Evolutionary conservation across 352 stramenopile genomes (phyloP), one percentile per base, ranked within the genome.

Genomic region (Thraustochytrium striatum): DNA sequence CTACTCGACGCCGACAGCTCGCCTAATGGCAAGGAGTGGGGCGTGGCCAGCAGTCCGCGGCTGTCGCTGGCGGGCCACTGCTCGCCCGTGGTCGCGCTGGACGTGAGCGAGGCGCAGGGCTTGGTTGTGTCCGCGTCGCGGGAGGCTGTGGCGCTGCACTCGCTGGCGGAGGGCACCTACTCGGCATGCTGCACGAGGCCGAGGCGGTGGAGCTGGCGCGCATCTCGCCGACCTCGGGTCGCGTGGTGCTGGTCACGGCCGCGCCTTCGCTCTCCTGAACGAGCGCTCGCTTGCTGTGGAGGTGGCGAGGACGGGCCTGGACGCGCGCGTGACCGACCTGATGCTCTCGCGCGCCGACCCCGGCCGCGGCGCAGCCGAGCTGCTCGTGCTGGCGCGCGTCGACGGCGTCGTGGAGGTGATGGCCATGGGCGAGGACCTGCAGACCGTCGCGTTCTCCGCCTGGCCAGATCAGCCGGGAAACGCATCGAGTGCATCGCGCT

Each of bases 51-150:
- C 39, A 16, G 30, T 3, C 65, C 65, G 21, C 65, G 65, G 11
- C 30, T 75, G n/a, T 55, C 41, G 19, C 47, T 75, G 32, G 8
- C 52, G 43, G 65, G 65, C 7, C 65, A 75, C 39, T 2, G 41
- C 21, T 30, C n/a, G 9, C 7, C 65, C 16, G 16, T 75, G 28
- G 9, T n/a, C 13, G 8, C 65, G 32, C 9, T 75, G 50, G 65
- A 39, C 13, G 50, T 75, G 7, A 61, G 41, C 5, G 65, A 75
- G 16, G 16, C 19, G n/a, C 65, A 75, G 65, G 30, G 50, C 21
- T 9, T 75, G 21, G 32, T 75, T 35, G 65, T 75, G 7, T 75
- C 65, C 8, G 65, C 52, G 32, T 75, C 65, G n/a, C 32, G 52
- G 5, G 39, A 44, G 11, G 13, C n/a, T 28, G 19, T 75, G 65